Evolutionary conservation across 768 basidiomycete genomes (phyloP), one percentile per base, ranked within the genome.

Genomic region (Suillus subalutaceus): DNA sequence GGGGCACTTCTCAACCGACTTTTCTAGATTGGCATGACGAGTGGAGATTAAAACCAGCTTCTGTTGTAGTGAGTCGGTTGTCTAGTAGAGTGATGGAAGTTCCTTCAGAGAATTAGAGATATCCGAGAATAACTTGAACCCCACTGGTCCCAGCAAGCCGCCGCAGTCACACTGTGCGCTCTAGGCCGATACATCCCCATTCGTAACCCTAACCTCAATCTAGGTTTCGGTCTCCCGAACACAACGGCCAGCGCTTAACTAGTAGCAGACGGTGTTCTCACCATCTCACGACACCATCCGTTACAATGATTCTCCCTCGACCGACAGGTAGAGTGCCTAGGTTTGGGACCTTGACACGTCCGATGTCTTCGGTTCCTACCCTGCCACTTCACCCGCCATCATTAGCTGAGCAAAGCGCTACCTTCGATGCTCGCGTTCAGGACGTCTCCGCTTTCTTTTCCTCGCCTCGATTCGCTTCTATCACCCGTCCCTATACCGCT

Each of bases 401-500:
- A 12, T 69, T 78, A 1, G 80, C 84, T 35, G 85, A 84, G 48
- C 93, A 94, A 77, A 72, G 80, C 2, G 78, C 82, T 23, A 80
- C 83, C 64, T 91, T 92, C 72, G 79, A 86, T 20, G 81, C 82
- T 26, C 87, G 92, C 16, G 84, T 87, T n/a, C 77, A 82, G 16
- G 85, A 86, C 53, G 84, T 94, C 80, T 78, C 86, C 20, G 79
- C 83, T 2, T 98, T 93, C 86, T 95, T 95, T 76, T 73, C 82
- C 37, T 84, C 83, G 26, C 87, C 94, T 20, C 88, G 96, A 20
- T 97, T 94, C 74, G 79, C 82, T 32, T 79, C 79, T 66, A 85
- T 93, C 63, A 89, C 88, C 72, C 85, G 96, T 15, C 89, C 95
- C 0, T 98, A 98, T 78, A 81, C 90, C 6, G 84, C 95, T 5